phyloP scores from a whole-genome alignment of 352 stramenopile genomes.

The Phytophthora citricola region DNA sequence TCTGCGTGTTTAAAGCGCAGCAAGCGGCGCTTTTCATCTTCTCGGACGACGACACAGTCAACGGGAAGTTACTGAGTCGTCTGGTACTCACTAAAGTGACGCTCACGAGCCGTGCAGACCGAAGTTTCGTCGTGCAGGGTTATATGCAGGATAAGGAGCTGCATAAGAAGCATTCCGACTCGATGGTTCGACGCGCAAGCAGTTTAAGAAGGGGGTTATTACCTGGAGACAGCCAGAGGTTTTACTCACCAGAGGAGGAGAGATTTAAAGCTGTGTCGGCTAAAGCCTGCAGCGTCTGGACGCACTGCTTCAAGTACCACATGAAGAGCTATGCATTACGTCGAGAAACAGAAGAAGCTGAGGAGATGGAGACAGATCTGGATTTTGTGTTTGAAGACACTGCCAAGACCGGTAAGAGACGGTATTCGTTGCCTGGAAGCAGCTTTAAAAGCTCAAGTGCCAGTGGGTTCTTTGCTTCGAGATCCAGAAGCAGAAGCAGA shows the following conservation, averaged over 20 bases:
- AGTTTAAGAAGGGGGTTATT: slow-evolving; percentile 17
- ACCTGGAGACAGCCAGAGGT: slow-evolving; percentile 49
- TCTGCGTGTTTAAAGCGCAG: slow-evolving; percentile 66
- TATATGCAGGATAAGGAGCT: slow-evolving; percentile 53
- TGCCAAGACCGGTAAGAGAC: slow-evolving; percentile 17
- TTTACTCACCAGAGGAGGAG: slow-evolving; percentile 52
- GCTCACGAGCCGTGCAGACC: slow-evolving; percentile 39
- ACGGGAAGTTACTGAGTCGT: slow-evolving; percentile 43
- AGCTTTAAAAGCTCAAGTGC: slow-evolving; percentile 11
- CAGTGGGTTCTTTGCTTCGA: slow-evolving; percentile 17
- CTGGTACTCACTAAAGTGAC: slow-evolving; percentile 57
- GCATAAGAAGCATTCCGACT: slow-evolving; percentile 52
- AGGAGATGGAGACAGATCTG: slow-evolving; percentile 29
- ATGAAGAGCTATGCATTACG: slow-evolving; percentile 57
- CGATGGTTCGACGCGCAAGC: slow-evolving; percentile 38
- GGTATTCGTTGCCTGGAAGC: slow-evolving; percentile 31
- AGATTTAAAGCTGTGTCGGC: slow-evolving; percentile 50
- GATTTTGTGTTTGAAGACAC: slow-evolving; percentile 57
- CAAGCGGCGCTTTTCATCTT: slow-evolving; percentile 50
- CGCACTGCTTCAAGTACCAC: slow-evolving; percentile 71
- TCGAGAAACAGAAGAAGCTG: slow-evolving; percentile 4
- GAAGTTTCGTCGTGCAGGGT: slow-evolving; percentile 41
- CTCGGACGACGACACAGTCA: slow-evolving; percentile 50
- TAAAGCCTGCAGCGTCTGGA: slow-evolving; percentile 57
- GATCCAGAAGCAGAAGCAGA: slow-evolving; percentile 21